Conservation (phyloP, 257 asterid species). For the Solanum acaule region DNA sequence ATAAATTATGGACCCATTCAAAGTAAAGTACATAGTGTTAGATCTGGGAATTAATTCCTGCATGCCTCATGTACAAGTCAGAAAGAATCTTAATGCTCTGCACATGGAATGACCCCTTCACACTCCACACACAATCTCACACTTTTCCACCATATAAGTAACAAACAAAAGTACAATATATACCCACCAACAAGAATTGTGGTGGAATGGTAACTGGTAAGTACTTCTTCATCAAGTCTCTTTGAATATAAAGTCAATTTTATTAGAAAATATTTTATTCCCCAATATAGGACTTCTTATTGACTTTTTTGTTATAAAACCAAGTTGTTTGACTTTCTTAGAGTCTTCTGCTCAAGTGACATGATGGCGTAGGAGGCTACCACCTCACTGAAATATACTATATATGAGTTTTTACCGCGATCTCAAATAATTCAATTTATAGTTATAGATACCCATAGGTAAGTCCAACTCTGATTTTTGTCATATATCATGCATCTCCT, state of each 20-base stretch:
- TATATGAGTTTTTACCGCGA: too few species aligned
- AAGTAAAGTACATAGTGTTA: background rate
- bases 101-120: background rate
- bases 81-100: slow-evolving; percentile 7
- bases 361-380: background rate
- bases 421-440: too few species aligned
- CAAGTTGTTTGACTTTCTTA: too few species aligned
- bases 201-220: too few species aligned
- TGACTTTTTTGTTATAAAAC: too few species aligned
- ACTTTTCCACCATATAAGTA: background rate
- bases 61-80: background rate
- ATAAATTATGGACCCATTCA: too few species aligned
- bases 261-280: rapidly evolving
- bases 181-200: too few species aligned
- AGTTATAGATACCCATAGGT: background rate
- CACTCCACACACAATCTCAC: background rate
- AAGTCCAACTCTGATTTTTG: background rate
- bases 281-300: too few species aligned
- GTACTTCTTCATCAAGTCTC: too few species aligned
- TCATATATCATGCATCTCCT: background rate
- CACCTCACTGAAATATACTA: too few species aligned
- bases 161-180: background rate
- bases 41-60: background rate
- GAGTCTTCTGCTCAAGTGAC: background rate
- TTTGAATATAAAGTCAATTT: too few species aligned